These are phyloP conservation scores for Geotrichum macrosporum DNA, from an alignment of 1,139 yeast genomes.

Conservation along the genomic window DNA sequence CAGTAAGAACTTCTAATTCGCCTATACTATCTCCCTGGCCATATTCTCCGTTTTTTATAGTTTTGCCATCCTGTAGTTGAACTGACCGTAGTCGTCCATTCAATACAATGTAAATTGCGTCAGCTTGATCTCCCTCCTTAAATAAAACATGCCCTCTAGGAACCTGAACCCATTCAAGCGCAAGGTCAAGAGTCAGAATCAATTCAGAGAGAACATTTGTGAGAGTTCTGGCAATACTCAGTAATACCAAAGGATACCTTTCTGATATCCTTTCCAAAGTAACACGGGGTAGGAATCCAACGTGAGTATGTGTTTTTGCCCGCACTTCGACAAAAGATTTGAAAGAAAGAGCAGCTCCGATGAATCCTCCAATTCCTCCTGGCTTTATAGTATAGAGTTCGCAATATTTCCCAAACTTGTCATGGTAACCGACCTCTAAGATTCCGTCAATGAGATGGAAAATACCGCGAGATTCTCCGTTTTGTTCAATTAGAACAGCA, in stretches of 20 bases:
- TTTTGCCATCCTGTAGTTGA: conserved; percentile 34
- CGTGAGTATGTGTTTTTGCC: conserved; percentile 56
- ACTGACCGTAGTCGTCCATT: conserved; percentile 84
- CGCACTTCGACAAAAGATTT: conserved; percentile 69
- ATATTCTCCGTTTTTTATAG: conserved; percentile 58
- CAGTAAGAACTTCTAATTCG: conserved; percentile 89
- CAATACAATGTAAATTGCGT: conserved; percentile 84
- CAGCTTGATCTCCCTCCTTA: conserved; percentile 81
- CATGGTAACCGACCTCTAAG: conserved; percentile 54
- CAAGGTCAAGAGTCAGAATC: conserved; percentile 76
- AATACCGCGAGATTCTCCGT: conserved; percentile 66
- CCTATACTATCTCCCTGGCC: conserved; percentile 96
- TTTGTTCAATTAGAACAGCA: conserved; percentile 56
- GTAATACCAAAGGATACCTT: conserved; percentile 66
- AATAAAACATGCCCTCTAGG: conserved; percentile 79
- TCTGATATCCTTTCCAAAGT: conserved; percentile 67
- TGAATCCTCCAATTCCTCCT: conserved; percentile 87
- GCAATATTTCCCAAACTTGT: conserved; percentile 38
- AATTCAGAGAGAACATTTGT: conserved; percentile 63
- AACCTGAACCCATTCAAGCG: conserved; percentile 90
- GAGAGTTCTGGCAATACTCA: conserved; percentile 72
- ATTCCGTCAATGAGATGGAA: conserved; percentile 76
- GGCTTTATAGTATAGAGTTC: conserved; percentile 56
- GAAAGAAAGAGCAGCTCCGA: conserved; percentile 81
- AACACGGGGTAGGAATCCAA: conserved; percentile 65